Evolutionary conservation across 176 grass and related monocot species (phyloP).

Genomic region (Oryza meridionalis): DNA sequence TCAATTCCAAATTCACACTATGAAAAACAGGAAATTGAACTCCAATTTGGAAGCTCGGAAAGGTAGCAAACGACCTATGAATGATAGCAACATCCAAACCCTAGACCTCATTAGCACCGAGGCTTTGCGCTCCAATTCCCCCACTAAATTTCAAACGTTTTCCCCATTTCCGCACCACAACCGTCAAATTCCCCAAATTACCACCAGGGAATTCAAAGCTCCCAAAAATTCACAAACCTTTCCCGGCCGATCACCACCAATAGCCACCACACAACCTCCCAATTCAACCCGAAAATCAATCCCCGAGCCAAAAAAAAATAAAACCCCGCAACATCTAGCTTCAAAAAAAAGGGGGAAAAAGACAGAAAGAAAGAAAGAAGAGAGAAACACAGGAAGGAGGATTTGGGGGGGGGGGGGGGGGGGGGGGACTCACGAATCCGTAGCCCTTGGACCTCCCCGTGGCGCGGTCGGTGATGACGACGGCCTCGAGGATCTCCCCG

Average conservation of each 20-base stretch:
- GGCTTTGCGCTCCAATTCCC: not conserved
- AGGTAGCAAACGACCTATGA: not conserved
- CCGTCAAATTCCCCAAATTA: not conserved
- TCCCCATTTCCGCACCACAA: not conserved
- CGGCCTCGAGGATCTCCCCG: slow-evolving; percentile 73
- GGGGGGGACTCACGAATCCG: slow-evolving; percentile 59
- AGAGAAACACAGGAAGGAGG: not conserved
- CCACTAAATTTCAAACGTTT: not conserved
- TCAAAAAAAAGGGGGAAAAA: slow-evolving; percentile 3
- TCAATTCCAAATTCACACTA: not conserved
- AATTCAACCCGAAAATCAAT: slow-evolving; percentile 34
- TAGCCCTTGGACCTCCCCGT: slow-evolving; percentile 75
- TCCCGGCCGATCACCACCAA: not conserved
- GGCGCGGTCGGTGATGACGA: slow-evolving; percentile 71
- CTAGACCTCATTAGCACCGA: not conserved
- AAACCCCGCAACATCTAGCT: not conserved
- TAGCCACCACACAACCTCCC: not conserved
- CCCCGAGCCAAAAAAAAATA: not conserved
- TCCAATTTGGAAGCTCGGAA: not conserved
- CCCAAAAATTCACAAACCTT: slow-evolving; percentile 8
- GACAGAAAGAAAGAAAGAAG: not conserved
- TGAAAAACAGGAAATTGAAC: not conserved
- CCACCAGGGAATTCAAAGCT: not conserved
- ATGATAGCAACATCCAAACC: not conserved
- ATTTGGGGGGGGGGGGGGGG: not conserved